A percentile compares a stretch with the other conserved stretches of the same genome.
Evolutionary conservation across 352 stramenopile genomes (phyloP).

Genomic region (Discostella stelligera): DNA sequence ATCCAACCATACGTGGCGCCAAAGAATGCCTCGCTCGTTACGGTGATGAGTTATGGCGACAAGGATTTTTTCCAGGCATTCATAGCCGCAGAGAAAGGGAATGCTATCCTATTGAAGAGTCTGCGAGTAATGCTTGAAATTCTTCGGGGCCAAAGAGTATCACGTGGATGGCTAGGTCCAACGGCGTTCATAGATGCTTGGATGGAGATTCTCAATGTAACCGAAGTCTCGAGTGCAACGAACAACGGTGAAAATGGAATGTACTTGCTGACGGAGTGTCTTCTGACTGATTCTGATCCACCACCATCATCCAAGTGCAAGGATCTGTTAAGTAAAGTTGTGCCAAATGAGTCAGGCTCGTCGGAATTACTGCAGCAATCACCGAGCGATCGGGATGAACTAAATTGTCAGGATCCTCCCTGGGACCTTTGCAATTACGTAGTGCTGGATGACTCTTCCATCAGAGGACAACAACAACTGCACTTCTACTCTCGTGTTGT

Average conservation of each 20-base stretch:
- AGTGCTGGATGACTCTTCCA: not conserved
- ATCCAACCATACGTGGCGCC: constrained; percentile 30
- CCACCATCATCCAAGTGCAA: not conserved
- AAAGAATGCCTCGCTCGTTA: constrained; percentile 31
- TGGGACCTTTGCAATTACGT: not conserved
- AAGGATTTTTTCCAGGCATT: constrained; percentile 42
- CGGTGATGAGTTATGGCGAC: constrained; percentile 24
- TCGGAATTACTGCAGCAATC: not conserved
- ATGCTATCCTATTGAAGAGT: constrained; percentile 26
- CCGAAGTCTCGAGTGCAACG: constrained; percentile 7
- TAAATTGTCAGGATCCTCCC: not conserved
- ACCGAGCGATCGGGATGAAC: not conserved
- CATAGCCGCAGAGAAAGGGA: constrained; percentile 23
- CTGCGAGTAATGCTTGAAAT: constrained; percentile 25
- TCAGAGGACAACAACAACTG: not conserved
- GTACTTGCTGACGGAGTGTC: constrained; percentile 35
- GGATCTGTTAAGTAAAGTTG: not conserved
- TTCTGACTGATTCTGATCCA: not conserved
- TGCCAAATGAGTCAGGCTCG: not conserved
- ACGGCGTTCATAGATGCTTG: constrained; percentile 27
- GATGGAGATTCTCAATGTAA: constrained; percentile 16
- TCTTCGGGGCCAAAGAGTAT: constrained; percentile 6
- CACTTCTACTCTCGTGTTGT: not conserved
- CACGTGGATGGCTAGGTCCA: constrained; percentile 17
- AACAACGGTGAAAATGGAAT: constrained; percentile 13